Evolutionary conservation across 148 eudicot genomes (phyloP), one percentile per base, ranked within the genome.

Genomic region (Rhododendron vialii): DNA sequence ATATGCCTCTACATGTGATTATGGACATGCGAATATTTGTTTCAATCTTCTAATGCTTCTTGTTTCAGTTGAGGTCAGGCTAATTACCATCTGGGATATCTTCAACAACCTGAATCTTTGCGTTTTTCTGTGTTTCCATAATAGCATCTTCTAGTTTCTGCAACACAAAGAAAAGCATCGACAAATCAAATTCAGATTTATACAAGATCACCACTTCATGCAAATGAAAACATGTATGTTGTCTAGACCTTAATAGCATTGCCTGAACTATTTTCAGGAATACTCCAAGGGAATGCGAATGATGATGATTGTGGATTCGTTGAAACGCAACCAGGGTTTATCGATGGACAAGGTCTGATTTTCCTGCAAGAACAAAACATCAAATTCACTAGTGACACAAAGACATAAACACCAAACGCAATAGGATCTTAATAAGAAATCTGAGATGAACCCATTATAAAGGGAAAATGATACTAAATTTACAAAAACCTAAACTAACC

Each of bases 241-340:
- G 26, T 53, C 48, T 74, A 26, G 48, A 96, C 98, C 99, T 95
- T 89, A 90, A 95, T 88, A 50, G 99, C 93, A 90, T 90, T 92
- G 14, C 84, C 89, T 38, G 90, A 79, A 77, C 93, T 88, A 55
- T 80, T 89, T 30, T 91, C 87, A 74, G 94, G 92, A 85, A 97
- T 93, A 36, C 86, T 86, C 99, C 98, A 95, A 30, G 99, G 99
- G 82, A 97, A 95, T 50, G 92, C 91, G 47, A 93, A 95, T 77
- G 90, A 91, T 10, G 98, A 88, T 0, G 99, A 93, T 79, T 89
- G 88, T 14, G 99, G 96, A 85, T 97, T 97, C 18, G 96, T 93
- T 9, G 99, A 92, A 45, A 97, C 88, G 69, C 99, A 97, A 4
- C 99, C 88, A 18, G 99, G 99, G 88, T 97, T 97, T 17, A 93